phyloP scores from a whole-genome alignment of 2,329 filamentous ascomycete genomes.

The Fusarium sp. region DNA sequence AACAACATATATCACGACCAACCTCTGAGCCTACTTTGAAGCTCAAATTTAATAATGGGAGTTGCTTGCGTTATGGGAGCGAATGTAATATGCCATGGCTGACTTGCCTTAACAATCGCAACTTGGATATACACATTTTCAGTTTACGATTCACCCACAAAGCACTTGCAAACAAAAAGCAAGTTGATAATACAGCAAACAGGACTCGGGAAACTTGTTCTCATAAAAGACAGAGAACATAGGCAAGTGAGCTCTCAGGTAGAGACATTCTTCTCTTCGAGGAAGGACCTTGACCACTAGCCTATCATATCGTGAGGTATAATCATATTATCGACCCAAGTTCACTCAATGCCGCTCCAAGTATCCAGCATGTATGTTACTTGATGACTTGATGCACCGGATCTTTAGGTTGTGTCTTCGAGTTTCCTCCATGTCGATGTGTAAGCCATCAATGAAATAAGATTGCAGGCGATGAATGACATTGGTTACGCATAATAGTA shows the following conservation, averaged over 20 bases:
- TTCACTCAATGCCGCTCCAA: not conserved
- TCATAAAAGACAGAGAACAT: not conserved
- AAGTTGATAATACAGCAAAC: not conserved
- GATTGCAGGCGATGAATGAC: not conserved
- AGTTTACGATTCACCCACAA: not conserved
- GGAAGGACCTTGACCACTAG: not conserved
- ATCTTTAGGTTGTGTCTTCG: not conserved
- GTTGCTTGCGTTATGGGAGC: not conserved
- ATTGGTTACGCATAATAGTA: not conserved
- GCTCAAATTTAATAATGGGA: not conserved
- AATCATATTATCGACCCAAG: not conserved
- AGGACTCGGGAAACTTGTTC: not conserved
- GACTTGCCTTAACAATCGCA: not conserved
- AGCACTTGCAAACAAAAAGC: not conserved
- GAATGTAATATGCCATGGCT: not conserved
- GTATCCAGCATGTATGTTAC: not conserved
- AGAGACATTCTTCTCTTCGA: not conserved
- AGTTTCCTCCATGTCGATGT: not conserved
- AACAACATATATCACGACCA: constrained; percentile 1
- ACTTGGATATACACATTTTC: not conserved
- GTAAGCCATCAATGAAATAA: constrained; percentile 3
- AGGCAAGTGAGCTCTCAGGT: not conserved
- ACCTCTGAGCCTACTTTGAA: constrained; percentile 1
- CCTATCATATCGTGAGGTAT: not conserved
- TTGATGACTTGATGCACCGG: not conserved